Evolutionary conservation across 2,329 filamentous ascomycete species (phyloP), one percentile per base, ranked within the genome.

Genomic region (Colletotrichum navitas): DNA sequence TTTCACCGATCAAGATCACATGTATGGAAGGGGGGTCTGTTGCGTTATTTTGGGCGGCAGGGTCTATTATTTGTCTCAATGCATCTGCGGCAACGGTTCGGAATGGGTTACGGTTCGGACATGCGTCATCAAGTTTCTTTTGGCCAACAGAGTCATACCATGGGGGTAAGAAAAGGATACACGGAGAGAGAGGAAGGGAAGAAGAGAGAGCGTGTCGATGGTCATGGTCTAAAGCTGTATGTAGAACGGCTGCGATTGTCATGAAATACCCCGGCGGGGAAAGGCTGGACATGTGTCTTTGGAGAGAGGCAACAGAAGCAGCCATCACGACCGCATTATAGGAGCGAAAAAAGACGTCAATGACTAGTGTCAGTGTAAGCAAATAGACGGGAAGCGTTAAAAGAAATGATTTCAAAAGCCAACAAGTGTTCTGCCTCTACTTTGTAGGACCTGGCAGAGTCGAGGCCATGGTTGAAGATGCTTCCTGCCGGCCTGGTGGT

Each of bases 381-480:
- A 72, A 49, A 72, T 72, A 72, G 70, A 72, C 58, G 55, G 56
- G 49, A 71, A 72, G 70, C 70, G 66, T 71, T 71, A 66, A 71
- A 71, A 72, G 61, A 72, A 34, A 70, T 72, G 61, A 71, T 71
- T 71, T 71, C n/a, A 66, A 58, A 65, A 58, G 16, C 47, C 26
- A 56, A 56, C 10, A 21, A n/a, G 5, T 24, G 10, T 16, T 49
- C n/a, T 36, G 29, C 8, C 52, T 1, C 16, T 39, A 21, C 1
- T 7, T 56, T 16, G 32, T 4, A 39, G 7, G 34, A 24, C n/a
- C 21, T 24, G 21, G 45, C 45, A 24, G n/a, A 47, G 45, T 47
- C 12, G 49, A 52, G 24, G 49, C 49, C 24, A 18, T 52, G 14
- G 49, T 52, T n/a, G 24, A 29, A 18, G 49, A 52, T 4, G 49